A percentile compares a stretch with the other conserved stretches of the same genome.
Evolutionary conservation across 1,139 yeast species (phyloP).

Genomic region (Pichia terricola): DNA sequence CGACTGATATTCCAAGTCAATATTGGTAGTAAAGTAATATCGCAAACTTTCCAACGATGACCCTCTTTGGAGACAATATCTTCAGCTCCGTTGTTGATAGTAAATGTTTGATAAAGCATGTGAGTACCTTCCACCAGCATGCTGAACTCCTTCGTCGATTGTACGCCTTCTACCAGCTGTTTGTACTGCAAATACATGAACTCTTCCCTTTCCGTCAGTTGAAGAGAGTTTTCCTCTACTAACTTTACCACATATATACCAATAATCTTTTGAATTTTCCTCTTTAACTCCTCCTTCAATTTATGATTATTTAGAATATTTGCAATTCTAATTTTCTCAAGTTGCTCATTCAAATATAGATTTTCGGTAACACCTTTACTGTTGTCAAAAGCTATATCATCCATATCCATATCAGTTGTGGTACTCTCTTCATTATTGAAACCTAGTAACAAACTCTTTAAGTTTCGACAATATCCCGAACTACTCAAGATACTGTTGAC

Average conservation of each 20-base stretch:
- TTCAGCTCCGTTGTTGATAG: not conserved
- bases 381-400: not conserved
- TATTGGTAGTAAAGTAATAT: slow-evolving; percentile 21
- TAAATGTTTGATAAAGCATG: not conserved
- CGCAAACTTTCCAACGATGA: slow-evolving; percentile 16
- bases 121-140: slow-evolving; percentile 10
- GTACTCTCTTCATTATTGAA: not conserved
- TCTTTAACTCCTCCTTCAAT: not conserved
- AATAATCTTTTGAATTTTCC: not conserved
- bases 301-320: too few species aligned
- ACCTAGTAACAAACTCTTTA: not conserved
- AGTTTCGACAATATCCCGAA: slow-evolving; percentile 5
- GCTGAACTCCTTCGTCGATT: not conserved
- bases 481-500: slow-evolving; percentile 8
- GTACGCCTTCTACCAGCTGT: slow-evolving; percentile 6
- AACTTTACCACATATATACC: not conserved
- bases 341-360: not conserved
- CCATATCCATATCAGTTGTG: not conserved
- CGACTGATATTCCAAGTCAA: slow-evolving; percentile 12
- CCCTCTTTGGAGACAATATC: slow-evolving; percentile 11
- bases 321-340: not conserved
- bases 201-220: slow-evolving; percentile 12
- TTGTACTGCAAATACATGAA: slow-evolving; percentile 16
- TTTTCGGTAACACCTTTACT: not conserved
- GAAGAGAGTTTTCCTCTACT: not conserved